Evolutionary conservation across 345 rosid genomes (phyloP).

Genomic region (Citrus unshiu): DNA sequence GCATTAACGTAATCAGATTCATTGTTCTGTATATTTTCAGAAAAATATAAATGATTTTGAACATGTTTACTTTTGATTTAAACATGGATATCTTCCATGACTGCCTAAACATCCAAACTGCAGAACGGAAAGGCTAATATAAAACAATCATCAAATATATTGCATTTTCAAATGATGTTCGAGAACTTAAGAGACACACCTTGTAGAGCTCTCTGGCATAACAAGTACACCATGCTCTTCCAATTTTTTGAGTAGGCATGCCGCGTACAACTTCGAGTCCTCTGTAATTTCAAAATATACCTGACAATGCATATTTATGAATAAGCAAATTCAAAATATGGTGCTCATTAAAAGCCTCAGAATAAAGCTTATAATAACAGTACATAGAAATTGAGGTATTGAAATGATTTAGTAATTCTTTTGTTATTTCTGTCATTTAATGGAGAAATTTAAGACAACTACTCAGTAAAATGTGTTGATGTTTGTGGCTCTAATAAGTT

Average conservation of each 20-base stretch:
- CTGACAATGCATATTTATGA: slow-evolving; percentile 27
- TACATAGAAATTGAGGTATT: background rate
- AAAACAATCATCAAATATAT: background rate
- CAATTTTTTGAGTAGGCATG: slow-evolving; percentile 56
- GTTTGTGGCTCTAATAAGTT: background rate
- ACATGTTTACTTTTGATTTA: background rate
- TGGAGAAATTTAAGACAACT: background rate
- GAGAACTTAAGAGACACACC: slow-evolving; percentile 30
- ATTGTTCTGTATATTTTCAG: background rate
- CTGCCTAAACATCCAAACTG: background rate
- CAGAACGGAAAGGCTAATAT: background rate
- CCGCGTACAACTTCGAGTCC: slow-evolving; percentile 46
- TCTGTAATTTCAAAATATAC: slow-evolving; percentile 54
- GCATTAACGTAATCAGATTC: background rate
- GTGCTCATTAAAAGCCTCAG: background rate
- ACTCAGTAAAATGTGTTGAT: background rate
- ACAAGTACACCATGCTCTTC: slow-evolving; percentile 64
- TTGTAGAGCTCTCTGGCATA: slow-evolving; percentile 51
- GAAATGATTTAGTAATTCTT: background rate
- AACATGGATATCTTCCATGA: background rate
- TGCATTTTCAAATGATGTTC: background rate
- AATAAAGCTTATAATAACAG: background rate
- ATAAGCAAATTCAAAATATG: background rate
- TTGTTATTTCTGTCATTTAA: background rate
- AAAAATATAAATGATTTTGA: background rate